These are phyloP conservation scores for Glaciozyma antarctica DNA, from an alignment of 768 basidiomycete species.

Conservation along the genomic window DNA sequence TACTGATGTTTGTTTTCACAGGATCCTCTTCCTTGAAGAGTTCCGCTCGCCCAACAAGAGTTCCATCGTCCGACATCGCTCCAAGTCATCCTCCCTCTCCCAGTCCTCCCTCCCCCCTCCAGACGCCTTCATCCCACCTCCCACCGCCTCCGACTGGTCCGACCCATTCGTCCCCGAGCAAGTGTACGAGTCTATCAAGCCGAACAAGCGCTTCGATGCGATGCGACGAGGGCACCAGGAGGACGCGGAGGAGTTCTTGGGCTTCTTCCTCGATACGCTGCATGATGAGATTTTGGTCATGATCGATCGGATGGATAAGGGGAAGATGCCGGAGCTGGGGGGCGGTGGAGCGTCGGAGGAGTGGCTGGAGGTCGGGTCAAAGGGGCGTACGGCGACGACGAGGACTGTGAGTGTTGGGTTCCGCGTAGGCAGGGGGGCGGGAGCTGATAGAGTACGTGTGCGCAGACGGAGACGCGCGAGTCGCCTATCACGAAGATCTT, in stretches of 20 bases:
- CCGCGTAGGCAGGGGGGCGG: neutral
- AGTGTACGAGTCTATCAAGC: constrained; percentile 86
- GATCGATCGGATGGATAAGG: constrained; percentile 21
- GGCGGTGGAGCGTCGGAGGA: constrained; percentile 2
- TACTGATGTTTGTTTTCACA: constrained; percentile 36
- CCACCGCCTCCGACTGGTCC: constrained; percentile 1
- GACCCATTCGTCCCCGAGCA: constrained; percentile 75
- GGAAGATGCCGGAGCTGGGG: constrained; percentile 5
- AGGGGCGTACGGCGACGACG: constrained; percentile 68
- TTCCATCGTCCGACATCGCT: constrained; percentile 8
- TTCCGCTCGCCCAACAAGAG: constrained; percentile 42
- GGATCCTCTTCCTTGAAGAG: constrained; percentile 60
- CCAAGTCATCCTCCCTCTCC: constrained; percentile 13
- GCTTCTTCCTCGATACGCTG: constrained; percentile 86
- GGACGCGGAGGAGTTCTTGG: constrained; percentile 97
- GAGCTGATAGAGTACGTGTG: neutral
- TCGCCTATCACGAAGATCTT: constrained; percentile 87
- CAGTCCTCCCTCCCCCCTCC: constrained; percentile 30
- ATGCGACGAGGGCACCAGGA: constrained; percentile 96
- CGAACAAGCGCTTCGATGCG: constrained; percentile 82
- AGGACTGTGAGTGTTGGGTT: constrained; percentile 53
- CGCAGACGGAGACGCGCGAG: constrained; percentile 64
- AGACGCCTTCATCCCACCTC: constrained; percentile 27
- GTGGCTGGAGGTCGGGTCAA: constrained; percentile 89
- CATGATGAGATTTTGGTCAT: constrained; percentile 73